A percentile compares a stretch with the other conserved stretches of the same genome.
These are phyloP conservation scores for Ballota nigra DNA, from an alignment of 257 asterid genomes.

Conservation along the genomic window DNA sequence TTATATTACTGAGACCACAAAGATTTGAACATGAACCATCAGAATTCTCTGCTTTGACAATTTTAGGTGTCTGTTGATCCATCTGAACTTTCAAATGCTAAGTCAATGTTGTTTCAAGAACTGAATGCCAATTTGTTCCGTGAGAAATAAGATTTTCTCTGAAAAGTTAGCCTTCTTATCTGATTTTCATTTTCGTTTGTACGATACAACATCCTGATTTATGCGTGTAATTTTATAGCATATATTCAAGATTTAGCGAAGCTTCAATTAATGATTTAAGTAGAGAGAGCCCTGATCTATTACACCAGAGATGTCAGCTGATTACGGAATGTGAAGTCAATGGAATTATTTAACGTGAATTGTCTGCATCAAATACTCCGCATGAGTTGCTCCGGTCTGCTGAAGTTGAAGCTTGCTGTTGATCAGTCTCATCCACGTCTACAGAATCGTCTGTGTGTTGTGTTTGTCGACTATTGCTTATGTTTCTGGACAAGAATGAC, in stretches of 20 bases:
- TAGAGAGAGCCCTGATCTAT: constrained; percentile 24
- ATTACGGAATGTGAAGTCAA: constrained; percentile 23
- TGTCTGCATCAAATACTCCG: constrained; percentile 23
- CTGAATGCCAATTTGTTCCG: not conserved
- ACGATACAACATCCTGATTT: not conserved
- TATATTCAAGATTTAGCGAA: constrained; percentile 15
- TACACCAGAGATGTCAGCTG: constrained; percentile 24
- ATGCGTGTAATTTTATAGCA: constrained; percentile 18
- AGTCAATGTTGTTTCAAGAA: not conserved
- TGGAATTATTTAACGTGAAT: constrained; percentile 15
- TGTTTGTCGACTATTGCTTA: constrained; percentile 21
- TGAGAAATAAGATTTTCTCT: not conserved
- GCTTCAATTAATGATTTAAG: constrained; percentile 21
- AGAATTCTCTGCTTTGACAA: not conserved
- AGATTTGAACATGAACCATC: not conserved
- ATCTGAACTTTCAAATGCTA: constrained; percentile 14
- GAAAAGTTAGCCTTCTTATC: not conserved
- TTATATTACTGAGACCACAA: not conserved
- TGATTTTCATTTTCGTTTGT: not conserved
- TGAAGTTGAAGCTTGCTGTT: constrained; percentile 22
- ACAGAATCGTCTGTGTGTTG: constrained; percentile 30
- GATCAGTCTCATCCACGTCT: constrained; percentile 22
- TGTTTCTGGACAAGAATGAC: constrained; percentile 24
- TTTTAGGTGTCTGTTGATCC: constrained; percentile 4
- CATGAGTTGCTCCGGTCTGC: constrained; percentile 9